Evolutionary conservation across 805 yeast species (phyloP).

Genomic region (Barnettozyma pratensis): DNA sequence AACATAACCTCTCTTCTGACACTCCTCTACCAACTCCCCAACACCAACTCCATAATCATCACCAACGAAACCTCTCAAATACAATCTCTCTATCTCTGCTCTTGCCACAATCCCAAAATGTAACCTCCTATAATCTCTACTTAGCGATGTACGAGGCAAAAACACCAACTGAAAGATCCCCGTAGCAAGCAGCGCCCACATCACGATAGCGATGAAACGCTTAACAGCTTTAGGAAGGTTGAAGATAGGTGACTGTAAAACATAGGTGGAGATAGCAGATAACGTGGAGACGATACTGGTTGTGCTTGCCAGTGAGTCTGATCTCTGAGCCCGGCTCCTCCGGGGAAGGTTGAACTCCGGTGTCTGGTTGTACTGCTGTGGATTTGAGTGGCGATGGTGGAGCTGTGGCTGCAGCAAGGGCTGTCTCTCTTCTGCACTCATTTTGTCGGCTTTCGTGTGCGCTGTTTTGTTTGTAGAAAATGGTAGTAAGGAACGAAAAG

Average conservation of each 20-base stretch:
- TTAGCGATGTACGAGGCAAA: constrained; percentile 77
- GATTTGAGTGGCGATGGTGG: background rate
- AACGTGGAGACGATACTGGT: constrained; percentile 12
- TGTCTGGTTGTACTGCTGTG: background rate
- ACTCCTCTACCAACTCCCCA: constrained; percentile 16
- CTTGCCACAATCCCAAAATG: constrained; percentile 62
- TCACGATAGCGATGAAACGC: constrained; percentile 16
- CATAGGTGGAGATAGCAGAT: constrained; percentile 18
- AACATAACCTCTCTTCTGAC: constrained; percentile 4
- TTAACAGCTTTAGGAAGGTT: constrained; percentile 16
- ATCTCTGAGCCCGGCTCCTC: constrained; percentile 1
- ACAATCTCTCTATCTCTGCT: constrained; percentile 64
- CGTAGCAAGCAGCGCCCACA: constrained; percentile 23
- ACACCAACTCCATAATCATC: constrained; percentile 24
- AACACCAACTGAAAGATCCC: constrained; percentile 57
- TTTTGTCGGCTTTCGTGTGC: background rate
- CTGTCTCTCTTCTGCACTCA: background rate
- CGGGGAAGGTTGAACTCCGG: background rate
- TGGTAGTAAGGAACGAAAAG: no score
- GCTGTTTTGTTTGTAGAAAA: no score
- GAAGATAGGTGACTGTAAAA: constrained; percentile 16
- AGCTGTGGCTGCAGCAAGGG: background rate
- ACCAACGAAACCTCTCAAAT: constrained; percentile 35
- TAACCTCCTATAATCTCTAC: constrained; percentile 72
- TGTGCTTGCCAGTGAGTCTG: constrained; percentile 6